phyloP scores from a whole-genome alignment of 2,329 filamentous ascomycete genomes.

The Apiospora sp. region DNA sequence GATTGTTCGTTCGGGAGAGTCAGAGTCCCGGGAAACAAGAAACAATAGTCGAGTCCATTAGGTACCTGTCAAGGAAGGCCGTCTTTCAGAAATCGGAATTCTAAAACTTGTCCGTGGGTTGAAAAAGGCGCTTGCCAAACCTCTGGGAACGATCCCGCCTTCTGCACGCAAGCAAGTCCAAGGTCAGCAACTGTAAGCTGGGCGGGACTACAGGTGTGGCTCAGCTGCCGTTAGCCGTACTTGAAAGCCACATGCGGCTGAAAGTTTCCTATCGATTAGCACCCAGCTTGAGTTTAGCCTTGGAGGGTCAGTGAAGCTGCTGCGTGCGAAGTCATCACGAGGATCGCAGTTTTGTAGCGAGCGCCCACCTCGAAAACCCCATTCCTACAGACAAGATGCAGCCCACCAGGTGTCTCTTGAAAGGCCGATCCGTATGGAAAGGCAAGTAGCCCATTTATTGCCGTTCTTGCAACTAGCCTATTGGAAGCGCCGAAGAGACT shows the following conservation, averaged over 20 bases:
- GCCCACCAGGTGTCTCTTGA: conserved; percentile 46
- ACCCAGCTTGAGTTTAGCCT: neutral
- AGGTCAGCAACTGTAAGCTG: too few relatives aligned
- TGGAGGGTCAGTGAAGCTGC: neutral
- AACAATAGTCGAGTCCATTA: neutral
- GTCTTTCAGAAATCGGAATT: too few relatives aligned
- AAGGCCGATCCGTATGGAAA: conserved; percentile 47
- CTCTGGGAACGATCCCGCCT: too few relatives aligned
- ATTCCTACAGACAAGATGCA: conserved; percentile 38
- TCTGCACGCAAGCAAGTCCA: neutral
- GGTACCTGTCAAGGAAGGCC: too few relatives aligned
- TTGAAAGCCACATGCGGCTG: neutral
- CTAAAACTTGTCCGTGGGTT: neutral
- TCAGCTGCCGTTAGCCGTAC: neutral
- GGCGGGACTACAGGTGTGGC: neutral
- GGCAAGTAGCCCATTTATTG: conserved; percentile 32
- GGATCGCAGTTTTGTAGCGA: neutral
- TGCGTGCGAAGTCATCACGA: conserved; percentile 1
- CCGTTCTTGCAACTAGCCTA: neutral
- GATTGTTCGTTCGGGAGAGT: too few relatives aligned
- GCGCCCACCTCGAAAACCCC: neutral
- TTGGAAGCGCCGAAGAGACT: conserved; percentile 27
- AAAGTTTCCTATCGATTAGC: neutral
- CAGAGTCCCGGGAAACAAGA: neutral
- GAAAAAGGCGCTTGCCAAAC: neutral